These are phyloP conservation scores for Saturnispora gosingensis DNA, from an alignment of 805 yeast genomes.

Conservation along the genomic window DNA sequence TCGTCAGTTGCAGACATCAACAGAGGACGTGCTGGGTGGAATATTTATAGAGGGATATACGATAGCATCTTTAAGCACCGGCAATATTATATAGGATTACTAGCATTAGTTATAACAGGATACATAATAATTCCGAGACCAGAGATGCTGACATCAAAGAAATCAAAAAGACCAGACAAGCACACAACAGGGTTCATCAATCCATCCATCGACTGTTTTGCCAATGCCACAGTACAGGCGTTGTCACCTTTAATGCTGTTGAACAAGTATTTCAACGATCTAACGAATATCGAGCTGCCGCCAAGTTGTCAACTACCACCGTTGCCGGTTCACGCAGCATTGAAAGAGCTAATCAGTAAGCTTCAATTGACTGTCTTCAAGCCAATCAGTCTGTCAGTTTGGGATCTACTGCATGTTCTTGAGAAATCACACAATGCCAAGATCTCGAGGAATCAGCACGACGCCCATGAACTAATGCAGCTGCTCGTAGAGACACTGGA, in stretches of 20 bases:
- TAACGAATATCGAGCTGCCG: conserved; percentile 3
- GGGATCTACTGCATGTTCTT: conserved; percentile 67
- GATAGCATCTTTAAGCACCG: background rate
- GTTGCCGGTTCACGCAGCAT: conserved; percentile 47
- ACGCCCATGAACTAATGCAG: conserved; percentile 89
- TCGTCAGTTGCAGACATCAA: background rate
- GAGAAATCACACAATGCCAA: conserved; percentile 66
- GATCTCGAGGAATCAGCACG: conserved; percentile 79
- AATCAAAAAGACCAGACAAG: conserved; percentile 52
- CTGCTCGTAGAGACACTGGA: conserved; percentile 69
- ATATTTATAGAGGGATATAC: background rate
- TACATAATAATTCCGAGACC: background rate
- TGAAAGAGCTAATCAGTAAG: conserved; percentile 42
- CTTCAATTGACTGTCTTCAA: conserved; percentile 55
- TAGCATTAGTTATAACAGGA: background rate
- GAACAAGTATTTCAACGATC: conserved; percentile 43
- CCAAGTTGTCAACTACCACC: conserved; percentile 22
- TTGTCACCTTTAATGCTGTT: conserved; percentile 53
- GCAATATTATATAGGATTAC: background rate
- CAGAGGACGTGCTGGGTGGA: background rate
- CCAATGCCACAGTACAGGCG: conserved; percentile 82
- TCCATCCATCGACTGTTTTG: conserved; percentile 83
- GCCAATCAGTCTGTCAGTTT: conserved; percentile 53
- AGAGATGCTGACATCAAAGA: background rate
- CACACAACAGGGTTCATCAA: conserved; percentile 78